Evolutionary conservation across 2,329 filamentous ascomycete genomes (phyloP).

Genomic region (Pleochaeta shiraiana): DNA sequence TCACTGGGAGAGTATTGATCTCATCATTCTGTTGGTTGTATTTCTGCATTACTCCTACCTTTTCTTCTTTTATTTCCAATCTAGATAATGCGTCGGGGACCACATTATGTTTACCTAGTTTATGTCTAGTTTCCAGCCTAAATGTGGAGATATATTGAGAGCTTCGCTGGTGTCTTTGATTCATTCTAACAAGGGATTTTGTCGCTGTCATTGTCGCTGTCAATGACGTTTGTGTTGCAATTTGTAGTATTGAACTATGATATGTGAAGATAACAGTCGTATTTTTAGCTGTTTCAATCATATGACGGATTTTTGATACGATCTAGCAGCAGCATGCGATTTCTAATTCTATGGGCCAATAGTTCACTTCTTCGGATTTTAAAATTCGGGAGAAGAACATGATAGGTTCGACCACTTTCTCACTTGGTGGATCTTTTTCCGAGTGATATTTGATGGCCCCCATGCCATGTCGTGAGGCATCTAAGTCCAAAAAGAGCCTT

Average conservation of each 20-base stretch:
- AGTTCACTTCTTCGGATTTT: background rate
- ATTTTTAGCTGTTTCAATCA: background rate
- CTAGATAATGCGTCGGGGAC: background rate
- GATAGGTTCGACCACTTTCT: background rate
- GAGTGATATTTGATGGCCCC: background rate
- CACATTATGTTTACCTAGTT: background rate
- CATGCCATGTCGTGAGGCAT: background rate
- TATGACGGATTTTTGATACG: background rate
- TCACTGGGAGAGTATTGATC: no score
- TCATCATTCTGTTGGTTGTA: no score
- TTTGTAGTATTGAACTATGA: background rate
- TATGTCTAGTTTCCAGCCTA: background rate
- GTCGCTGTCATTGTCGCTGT: background rate
- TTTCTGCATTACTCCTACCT: background rate
- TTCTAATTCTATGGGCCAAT: conserved; percentile 2
- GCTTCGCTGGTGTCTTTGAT: background rate
- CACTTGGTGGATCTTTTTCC: background rate
- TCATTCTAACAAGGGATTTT: background rate
- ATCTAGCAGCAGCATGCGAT: background rate
- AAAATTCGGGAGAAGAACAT: background rate
- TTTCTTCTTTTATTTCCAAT: background rate
- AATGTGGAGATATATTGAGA: background rate
- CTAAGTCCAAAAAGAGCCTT: background rate
- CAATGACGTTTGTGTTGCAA: background rate
- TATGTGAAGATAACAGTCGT: background rate